These are phyloP conservation scores for Mycena alexandri DNA, from an alignment of 768 basidiomycete genomes.

Conservation along the genomic window DNA sequence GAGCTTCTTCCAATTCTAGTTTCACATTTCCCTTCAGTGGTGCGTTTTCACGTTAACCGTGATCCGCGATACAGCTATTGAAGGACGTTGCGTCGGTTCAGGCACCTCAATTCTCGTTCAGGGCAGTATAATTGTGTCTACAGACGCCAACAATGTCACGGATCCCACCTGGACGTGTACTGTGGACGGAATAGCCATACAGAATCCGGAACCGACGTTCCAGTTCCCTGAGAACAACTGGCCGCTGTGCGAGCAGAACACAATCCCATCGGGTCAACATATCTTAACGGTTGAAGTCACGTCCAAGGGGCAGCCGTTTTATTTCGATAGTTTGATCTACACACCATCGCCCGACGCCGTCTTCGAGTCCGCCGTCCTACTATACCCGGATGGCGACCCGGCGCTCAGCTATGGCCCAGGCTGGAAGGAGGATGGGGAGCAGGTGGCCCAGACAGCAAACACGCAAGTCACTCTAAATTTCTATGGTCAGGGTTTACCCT, in stretches of 20 bases:
- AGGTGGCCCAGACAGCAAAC: not conserved
- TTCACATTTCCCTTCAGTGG: slow-evolving; percentile 28
- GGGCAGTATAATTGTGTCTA: slow-evolving; percentile 37
- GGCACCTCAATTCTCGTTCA: slow-evolving; percentile 43
- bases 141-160: slow-evolving; percentile 27
- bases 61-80: not conserved
- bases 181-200: slow-evolving; percentile 43
- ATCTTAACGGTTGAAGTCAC: slow-evolving; percentile 43
- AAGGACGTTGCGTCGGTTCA: slow-evolving; percentile 5
- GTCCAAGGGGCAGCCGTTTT: slow-evolving; percentile 42
- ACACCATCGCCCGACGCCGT: slow-evolving; percentile 27
- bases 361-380: slow-evolving; percentile 6
- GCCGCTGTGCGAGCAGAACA: slow-evolving; percentile 41
- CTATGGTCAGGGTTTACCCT: not conserved
- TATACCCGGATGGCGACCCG: slow-evolving; percentile 11
- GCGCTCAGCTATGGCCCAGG: slow-evolving; percentile 32
- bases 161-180: slow-evolving; percentile 44
- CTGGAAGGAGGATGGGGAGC: slow-evolving; percentile 32
- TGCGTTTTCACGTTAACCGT: not conserved
- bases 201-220: slow-evolving; percentile 30
- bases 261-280: slow-evolving; percentile 43
- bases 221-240: slow-evolving; percentile 48
- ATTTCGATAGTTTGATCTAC: slow-evolving; percentile 46
- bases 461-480: slow-evolving; percentile 3
- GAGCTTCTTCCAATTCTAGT: slow-evolving; percentile 3